A percentile compares a stretch with the other conserved stretches of the same genome.
phyloP scores from a whole-genome alignment of 139 green algal species.

The Desmodesmus armatus region DNA sequence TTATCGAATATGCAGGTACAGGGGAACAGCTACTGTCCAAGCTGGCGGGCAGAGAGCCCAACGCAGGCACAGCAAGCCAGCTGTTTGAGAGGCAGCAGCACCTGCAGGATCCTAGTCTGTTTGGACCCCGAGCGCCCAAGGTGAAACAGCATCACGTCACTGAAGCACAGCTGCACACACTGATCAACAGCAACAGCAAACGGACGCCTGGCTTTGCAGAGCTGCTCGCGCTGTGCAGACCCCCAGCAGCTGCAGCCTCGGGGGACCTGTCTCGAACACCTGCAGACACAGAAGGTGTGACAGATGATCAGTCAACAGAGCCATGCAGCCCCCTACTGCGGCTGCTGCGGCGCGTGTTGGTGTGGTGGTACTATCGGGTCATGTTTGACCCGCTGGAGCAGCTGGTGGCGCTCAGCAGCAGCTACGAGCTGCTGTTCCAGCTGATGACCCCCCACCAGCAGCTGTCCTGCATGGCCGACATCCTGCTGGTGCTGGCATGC shows the following conservation, averaged over 20 bases:
- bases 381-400: background rate
- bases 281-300: background rate
- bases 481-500: background rate
- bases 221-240: background rate
- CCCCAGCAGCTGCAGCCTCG: too few species aligned
- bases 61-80: too few species aligned
- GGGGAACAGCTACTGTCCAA: too few species aligned
- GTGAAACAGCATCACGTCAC: too few species aligned
- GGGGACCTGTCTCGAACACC: background rate
- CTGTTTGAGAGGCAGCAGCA: background rate
- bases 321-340: background rate
- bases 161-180: too few species aligned
- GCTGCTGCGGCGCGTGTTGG: conserved; percentile 12
- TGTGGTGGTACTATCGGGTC: conserved; percentile 20
- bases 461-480: conserved; percentile 14
- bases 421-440: conserved; percentile 28
- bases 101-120: background rate
- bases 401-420: background rate
- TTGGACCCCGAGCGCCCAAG: background rate
- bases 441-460: conserved; percentile 21
- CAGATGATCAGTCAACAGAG: background rate
- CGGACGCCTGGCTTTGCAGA: background rate
- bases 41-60: too few species aligned
- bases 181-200: background rate
- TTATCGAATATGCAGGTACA: too few species aligned